Conservation (phyloP, 768 basidiomycete genomes). For the Mycena maculata region DNA sequence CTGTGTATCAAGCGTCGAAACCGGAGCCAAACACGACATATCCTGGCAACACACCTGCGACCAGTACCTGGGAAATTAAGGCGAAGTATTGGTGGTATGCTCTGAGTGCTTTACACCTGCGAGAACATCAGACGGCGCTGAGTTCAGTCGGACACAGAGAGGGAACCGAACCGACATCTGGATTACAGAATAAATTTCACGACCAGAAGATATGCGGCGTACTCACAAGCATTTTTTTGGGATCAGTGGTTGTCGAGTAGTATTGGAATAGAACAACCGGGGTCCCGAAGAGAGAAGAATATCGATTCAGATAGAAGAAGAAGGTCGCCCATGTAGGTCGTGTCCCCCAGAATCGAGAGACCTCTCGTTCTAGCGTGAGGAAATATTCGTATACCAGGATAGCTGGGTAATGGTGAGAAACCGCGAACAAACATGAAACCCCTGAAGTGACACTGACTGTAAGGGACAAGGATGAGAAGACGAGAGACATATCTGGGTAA, state of each 20-base stretch:
- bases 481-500: slow-evolving; percentile 13
- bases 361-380: slow-evolving; percentile 56
- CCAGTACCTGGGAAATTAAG: slow-evolving; percentile 47
- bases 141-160: not conserved
- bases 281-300: slow-evolving; percentile 52
- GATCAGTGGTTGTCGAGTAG: slow-evolving; percentile 46
- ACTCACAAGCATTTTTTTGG: slow-evolving; percentile 41
- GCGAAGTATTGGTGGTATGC: slow-evolving; percentile 51
- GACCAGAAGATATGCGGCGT: slow-evolving; percentile 24
- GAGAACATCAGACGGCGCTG: not conserved
- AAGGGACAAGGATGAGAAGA: slow-evolving; percentile 39
- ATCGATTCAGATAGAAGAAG: slow-evolving; percentile 58
- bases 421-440: not conserved
- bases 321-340: slow-evolving; percentile 46
- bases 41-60: slow-evolving; percentile 44
- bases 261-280: slow-evolving; percentile 49
- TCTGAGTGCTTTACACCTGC: slow-evolving; percentile 48
- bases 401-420: slow-evolving; percentile 36
- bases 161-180: slow-evolving; percentile 15
- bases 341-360: slow-evolving; percentile 56
- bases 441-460: slow-evolving; percentile 35
- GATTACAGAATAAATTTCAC: slow-evolving; percentile 18
- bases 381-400: slow-evolving; percentile 60
- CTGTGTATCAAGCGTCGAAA: slow-evolving; percentile 34
- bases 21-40: not conserved